These are phyloP conservation scores for Thraustotheca clavata DNA, from an alignment of 352 stramenopile species.

Conservation along the genomic window DNA sequence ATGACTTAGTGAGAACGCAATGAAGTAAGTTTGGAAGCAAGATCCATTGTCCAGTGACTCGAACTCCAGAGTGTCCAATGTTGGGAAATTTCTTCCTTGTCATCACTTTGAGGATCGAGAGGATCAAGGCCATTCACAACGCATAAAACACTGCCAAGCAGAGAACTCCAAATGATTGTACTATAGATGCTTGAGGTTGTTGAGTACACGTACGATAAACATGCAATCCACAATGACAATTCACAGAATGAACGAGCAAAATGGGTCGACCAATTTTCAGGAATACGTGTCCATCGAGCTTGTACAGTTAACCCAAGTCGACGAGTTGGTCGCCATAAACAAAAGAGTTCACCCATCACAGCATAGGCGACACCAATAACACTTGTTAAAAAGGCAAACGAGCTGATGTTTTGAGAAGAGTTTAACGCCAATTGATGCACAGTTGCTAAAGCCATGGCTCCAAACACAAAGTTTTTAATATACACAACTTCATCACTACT, in stretches of 20 bases:
- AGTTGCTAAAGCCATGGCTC: conserved; percentile 54
- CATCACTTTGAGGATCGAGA: background rate
- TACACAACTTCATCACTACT: conserved; percentile 48
- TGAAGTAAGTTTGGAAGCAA: background rate
- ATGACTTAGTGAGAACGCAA: background rate
- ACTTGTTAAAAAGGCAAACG: conserved; percentile 54
- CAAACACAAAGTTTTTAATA: conserved; percentile 76
- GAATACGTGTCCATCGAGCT: conserved; percentile 55
- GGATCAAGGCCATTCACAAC: conserved; percentile 10
- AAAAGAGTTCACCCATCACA: conserved; percentile 66
- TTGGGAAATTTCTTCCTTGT: background rate
- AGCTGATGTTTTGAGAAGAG: conserved; percentile 54
- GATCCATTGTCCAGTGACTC: background rate
- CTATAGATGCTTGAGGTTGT: conserved; percentile 16
- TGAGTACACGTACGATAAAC: conserved; percentile 52
- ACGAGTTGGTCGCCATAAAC: conserved; percentile 64
- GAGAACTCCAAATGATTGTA: conserved; percentile 11
- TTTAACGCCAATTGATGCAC: conserved; percentile 55
- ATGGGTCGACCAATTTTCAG: conserved; percentile 53
- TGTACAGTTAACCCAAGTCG: conserved; percentile 62
- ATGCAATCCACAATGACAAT: conserved; percentile 50
- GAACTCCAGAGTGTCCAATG: conserved; percentile 10
- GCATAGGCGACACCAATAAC: conserved; percentile 64
- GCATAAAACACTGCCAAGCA: conserved; percentile 12
- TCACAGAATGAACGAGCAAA: conserved; percentile 41